A percentile compares a stretch with the other conserved stretches of the same genome.
Conservation (phyloP, 371 early-diverging fungal genomes). For the Lichtheimia corymbifera region DNA sequence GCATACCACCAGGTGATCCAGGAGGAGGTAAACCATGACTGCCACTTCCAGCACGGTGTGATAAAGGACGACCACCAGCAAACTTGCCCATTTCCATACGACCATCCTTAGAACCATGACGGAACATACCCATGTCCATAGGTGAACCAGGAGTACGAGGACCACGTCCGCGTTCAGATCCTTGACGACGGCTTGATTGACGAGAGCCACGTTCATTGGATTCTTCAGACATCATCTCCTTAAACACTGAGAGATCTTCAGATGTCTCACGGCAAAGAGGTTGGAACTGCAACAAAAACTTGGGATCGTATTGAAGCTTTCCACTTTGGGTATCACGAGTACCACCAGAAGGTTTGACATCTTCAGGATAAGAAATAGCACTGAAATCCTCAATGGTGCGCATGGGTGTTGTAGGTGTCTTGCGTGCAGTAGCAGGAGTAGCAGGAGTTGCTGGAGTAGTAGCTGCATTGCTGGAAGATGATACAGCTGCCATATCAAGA, state of each 20-base stretch:
- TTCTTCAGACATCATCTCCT: slow-evolving; percentile 62
- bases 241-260: slow-evolving; percentile 66
- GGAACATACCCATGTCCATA: slow-evolving; percentile 50
- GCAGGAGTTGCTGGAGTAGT: slow-evolving; percentile 25
- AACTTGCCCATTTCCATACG: slow-evolving; percentile 54
- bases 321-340: slow-evolving; percentile 39
- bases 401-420: slow-evolving; percentile 26
- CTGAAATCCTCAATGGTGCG: slow-evolving; percentile 37
- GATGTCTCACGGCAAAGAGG: slow-evolving; percentile 67
- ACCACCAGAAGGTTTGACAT: slow-evolving; percentile 42
- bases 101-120: slow-evolving; percentile 42
- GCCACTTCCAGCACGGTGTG: slow-evolving; percentile 56
- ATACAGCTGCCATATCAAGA: slow-evolving; percentile 35
- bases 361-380: slow-evolving; percentile 42
- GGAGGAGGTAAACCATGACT: slow-evolving; percentile 45
- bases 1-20: slow-evolving; percentile 58
- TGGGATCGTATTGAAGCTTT: slow-evolving; percentile 64
- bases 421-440: slow-evolving; percentile 18
- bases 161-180: slow-evolving; percentile 64
- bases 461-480: not conserved
- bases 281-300: slow-evolving; percentile 82
- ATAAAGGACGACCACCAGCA: slow-evolving; percentile 47
- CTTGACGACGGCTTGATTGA: slow-evolving; percentile 55
- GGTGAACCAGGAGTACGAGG: slow-evolving; percentile 47
- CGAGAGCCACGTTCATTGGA: slow-evolving; percentile 36